Percentiles rank a stretch among this genome's conserved stretches.
Conservation (phyloP, 2,329 filamentous ascomycete genomes). For the Aspergillus sp. region DNA sequence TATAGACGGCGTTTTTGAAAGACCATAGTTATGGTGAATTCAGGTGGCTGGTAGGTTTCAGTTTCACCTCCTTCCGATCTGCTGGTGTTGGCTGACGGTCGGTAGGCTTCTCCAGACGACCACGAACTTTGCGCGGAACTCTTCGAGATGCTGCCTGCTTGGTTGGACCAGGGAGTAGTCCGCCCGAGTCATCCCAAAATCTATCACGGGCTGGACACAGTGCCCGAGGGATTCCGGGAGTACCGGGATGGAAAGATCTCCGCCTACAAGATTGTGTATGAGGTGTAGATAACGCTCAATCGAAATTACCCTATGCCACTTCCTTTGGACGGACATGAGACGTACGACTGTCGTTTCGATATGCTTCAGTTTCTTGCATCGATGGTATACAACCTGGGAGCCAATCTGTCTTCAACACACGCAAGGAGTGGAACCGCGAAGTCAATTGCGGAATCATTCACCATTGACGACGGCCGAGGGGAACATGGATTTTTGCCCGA, state of each 20-base stretch:
- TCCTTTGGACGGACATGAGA: no score
- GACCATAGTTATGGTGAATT: constrained; percentile 37
- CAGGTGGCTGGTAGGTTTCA: constrained; percentile 35
- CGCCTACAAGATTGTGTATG: constrained; percentile 41
- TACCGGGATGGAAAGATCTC: constrained; percentile 40
- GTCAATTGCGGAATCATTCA: background rate
- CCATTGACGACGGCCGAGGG: background rate
- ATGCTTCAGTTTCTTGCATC: background rate
- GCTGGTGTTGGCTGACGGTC: no score
- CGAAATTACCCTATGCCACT: no score
- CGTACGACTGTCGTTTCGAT: no score
- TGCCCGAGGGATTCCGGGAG: constrained; percentile 37
- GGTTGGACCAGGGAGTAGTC: constrained; percentile 33
- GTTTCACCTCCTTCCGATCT: background rate
- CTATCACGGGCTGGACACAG: constrained; percentile 29
- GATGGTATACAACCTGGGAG: background rate
- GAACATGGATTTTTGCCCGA: background rate
- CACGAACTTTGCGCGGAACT: constrained; percentile 37
- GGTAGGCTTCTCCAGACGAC: constrained; percentile 34
- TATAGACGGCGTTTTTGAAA: constrained; percentile 44
- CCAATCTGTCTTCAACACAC: background rate
- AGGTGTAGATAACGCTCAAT: background rate
- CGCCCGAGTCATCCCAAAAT: constrained; percentile 34
- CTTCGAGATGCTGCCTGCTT: constrained; percentile 35
- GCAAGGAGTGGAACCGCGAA: background rate